Percentiles rank a stretch among this genome's conserved stretches.
Conservation (phyloP, 192 early-diverging fungal genomes). For the Cetraspora pellucida region DNA sequence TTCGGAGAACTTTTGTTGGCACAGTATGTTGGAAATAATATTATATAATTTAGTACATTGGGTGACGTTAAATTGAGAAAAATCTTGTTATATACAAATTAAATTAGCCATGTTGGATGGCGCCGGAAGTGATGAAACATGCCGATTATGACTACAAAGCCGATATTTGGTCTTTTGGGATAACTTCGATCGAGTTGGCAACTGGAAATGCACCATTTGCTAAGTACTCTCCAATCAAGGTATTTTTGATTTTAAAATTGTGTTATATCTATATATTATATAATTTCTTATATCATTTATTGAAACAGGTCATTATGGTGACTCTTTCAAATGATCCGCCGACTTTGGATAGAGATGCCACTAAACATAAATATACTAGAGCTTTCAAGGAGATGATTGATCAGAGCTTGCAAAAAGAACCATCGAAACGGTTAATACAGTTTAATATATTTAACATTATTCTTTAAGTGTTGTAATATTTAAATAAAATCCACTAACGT, state of each 20-base stretch:
- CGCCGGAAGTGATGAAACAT: slow-evolving; percentile 91
- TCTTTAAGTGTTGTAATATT: not conserved
- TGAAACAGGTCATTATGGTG: slow-evolving; percentile 76
- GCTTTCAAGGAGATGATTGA: slow-evolving; percentile 89
- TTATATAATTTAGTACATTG: not conserved
- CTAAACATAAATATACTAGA: slow-evolving; percentile 74
- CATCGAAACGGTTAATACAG: slow-evolving; percentile 57
- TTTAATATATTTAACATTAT: not conserved
- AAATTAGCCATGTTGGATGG: slow-evolving; percentile 63
- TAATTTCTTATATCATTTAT: not conserved
- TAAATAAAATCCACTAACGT: not conserved
- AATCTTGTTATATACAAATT: not conserved
- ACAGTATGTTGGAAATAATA: slow-evolving; percentile 49
- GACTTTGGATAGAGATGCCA: slow-evolving; percentile 75
- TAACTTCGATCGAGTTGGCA: slow-evolving; percentile 82
- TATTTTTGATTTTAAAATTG: slow-evolving; percentile 16
- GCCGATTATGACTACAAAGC: slow-evolving; percentile 87
- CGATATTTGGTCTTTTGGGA: slow-evolving; percentile 92
- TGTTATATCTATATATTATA: not conserved
- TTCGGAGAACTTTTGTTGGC: slow-evolving; percentile 73
- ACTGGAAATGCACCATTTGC: slow-evolving; percentile 89
- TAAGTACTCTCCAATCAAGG: slow-evolving; percentile 86
- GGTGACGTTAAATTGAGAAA: not conserved
- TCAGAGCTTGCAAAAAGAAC: slow-evolving; percentile 77
- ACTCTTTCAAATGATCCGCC: slow-evolving; percentile 87